Base-by-base conservation (phyloP, 495 filamentous ascomycete species). In the Daldinia childiae region DNA sequence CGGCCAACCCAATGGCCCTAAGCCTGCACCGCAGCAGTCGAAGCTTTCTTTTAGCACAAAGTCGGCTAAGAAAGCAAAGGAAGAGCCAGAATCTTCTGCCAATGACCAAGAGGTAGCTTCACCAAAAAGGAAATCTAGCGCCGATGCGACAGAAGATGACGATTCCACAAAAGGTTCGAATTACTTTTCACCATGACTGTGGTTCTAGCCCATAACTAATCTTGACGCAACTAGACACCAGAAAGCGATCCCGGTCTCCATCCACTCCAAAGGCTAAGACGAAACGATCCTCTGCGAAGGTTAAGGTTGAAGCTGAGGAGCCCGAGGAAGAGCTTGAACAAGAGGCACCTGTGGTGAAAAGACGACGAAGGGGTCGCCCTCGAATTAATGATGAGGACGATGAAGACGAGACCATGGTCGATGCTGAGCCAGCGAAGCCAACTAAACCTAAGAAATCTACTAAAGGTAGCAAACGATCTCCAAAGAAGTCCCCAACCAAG, bases 21-120 rank as follows among this genome's bases (percentile, higher is more conserved):
- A 84, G 45, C 68, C 82, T 4, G 84, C 86, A 7, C 85, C 85
- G 3, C 89, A 91, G 78, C 93, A 97, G 79, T 89, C 92, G 2
- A 95, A 89, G 45, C 80, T 93, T 17, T 83, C 89, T 1, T 93
- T 93, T 70, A 85, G 86, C 6, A 84, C 85, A 9, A 88, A 85
- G 71, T 64, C 82, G 7, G 29, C 51, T 72, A 79, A 83, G 54
- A 77, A 79, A 52, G 24, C 73, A 21, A 79, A 78, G 43, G 75
- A 79, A 14, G 78, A 77, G n/a, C 76, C 68, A 0, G 76, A 78
- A 21, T 64, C 72, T 52, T 58, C 63, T 1, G 30, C 69, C n/a
- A 32, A 24, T 39, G 69, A 67, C 19, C 58, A 36, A 52, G 60
- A 68, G 24, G n/a, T 64, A 30, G 9, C 62, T 12, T 71, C 75